Base-by-base conservation (phyloP, 2,329 filamentous ascomycete genomes). In the Sarocladiaceae sp. region DNA sequence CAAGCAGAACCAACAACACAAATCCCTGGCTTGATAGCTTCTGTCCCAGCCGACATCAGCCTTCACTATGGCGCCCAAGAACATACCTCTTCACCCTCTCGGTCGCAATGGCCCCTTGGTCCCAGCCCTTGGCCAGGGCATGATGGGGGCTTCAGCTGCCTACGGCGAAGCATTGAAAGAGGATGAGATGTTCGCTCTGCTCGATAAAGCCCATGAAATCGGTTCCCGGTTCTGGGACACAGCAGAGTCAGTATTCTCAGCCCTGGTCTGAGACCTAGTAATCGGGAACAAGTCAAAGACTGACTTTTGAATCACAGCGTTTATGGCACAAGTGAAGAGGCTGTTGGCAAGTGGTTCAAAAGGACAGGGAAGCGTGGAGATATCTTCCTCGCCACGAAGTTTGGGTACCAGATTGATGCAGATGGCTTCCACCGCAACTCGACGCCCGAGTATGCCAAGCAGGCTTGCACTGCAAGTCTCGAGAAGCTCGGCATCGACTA, bases 261-360 rank as follows among this genome's bases (percentile, higher is more conserved):
- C n/a, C n/a, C n/a, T n/a, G n/a, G n/a, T n/a, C n/a, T n/a, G n/a
- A n/a, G n/a, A n/a, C n/a, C n/a, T n/a, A n/a, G n/a, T n/a, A n/a
- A n/a, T n/a, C n/a, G n/a, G n/a, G n/a, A n/a, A n/a, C n/a, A n/a
- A n/a, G n/a, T n/a, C n/a, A n/a, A n/a, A n/a, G n/a, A n/a, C n/a
- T n/a, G n/a, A n/a, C n/a, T n/a, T n/a, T n/a, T n/a, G n/a, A 33
- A 33, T 15, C 15, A 8, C 23, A 33, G 29, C 8, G 46, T 64
- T 22, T 76, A 78, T 56, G 72, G 66, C 42, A 71, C 73, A 55
- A 69, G 57, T 53, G 75, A 78, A 56, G 67, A 67, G 4, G 55
- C 76, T 2, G 50, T 78, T 12, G 71, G 73, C 4, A 66, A 68
- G 58, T 78, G 74, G 71, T 69, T 78, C 56, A 28, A 20, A n/a